These are phyloP conservation scores for Epichloe uncinata DNA, from an alignment of 2,329 filamentous ascomycete genomes.

Conservation along the genomic window DNA sequence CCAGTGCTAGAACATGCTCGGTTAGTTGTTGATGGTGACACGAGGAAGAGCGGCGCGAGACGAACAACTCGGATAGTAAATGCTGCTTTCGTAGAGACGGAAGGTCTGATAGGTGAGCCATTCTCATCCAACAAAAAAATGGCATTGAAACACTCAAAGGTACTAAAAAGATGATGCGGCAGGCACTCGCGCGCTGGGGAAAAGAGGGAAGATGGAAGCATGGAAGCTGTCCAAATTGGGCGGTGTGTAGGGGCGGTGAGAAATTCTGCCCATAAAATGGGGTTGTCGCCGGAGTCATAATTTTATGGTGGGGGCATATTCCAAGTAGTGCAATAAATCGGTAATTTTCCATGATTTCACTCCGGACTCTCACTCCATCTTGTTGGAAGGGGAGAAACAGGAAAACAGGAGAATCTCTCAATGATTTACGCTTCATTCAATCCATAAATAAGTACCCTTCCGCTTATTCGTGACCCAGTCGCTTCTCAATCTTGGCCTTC, in stretches of 20 bases:
- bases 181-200: background rate
- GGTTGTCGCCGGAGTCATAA: background rate
- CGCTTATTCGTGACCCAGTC: conserved; percentile 34
- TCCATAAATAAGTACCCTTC: background rate
- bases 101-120: conserved; percentile 26
- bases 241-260: conserved; percentile 9
- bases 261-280: conserved; percentile 11
- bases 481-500: conserved; percentile 59
- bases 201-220: background rate
- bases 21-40: background rate
- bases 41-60: conserved; percentile 7
- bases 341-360: background rate
- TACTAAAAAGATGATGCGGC: background rate
- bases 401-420: too few relatives aligned
- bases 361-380: too few relatives aligned
- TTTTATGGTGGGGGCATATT: background rate
- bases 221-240: conserved; percentile 1
- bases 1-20: conserved; percentile 44
- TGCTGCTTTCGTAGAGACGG: conserved; percentile 58
- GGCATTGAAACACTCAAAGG: background rate
- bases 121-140: background rate
- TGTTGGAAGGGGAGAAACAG: too few relatives aligned
- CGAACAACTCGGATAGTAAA: conserved; percentile 71
- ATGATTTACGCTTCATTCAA: background rate
- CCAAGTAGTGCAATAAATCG: background rate